These are phyloP conservation scores for Panicum virgatum DNA, from an alignment of 202 grass and related monocot genomes.

Conservation along the genomic window DNA sequence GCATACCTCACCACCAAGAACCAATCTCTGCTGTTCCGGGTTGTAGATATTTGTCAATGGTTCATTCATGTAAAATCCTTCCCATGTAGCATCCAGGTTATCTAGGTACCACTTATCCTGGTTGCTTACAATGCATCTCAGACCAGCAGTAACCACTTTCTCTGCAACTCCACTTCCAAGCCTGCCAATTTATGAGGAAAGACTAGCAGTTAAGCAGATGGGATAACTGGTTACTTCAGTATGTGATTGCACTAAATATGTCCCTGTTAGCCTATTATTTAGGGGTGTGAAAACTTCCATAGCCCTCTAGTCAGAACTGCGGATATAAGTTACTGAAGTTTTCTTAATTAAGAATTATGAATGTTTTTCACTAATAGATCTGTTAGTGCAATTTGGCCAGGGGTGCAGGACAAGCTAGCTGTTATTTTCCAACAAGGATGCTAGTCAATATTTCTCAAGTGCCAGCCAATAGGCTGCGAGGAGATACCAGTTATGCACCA, in stretches of 20 bases:
- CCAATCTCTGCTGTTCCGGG: conserved; percentile 68
- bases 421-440: conserved; percentile 21
- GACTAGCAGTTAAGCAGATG: background rate
- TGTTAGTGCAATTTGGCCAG: background rate
- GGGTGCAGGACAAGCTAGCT: background rate
- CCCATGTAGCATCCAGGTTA: conserved; percentile 77
- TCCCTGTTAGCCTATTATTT: background rate
- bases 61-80: conserved; percentile 86
- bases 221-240: background rate
- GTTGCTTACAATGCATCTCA: conserved; percentile 97
- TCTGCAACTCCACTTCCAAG: conserved; percentile 73
- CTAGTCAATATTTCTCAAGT: background rate
- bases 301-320: background rate
- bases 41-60: conserved; percentile 73
- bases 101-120: conserved; percentile 98
- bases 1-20: conserved; percentile 94
- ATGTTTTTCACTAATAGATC: background rate
- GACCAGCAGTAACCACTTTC: conserved; percentile 67
- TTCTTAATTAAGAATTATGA: background rate
- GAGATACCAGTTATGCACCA: conserved; percentile 96
- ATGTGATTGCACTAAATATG: background rate
- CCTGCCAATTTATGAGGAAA: conserved; percentile 47
- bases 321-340: background rate
- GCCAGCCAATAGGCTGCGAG: background rate
- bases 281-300: background rate